Percentiles rank a stretch among this genome's conserved stretches.
Evolutionary conservation across 805 yeast genomes (phyloP).

Genomic region (Yamadazyma scolyti): DNA sequence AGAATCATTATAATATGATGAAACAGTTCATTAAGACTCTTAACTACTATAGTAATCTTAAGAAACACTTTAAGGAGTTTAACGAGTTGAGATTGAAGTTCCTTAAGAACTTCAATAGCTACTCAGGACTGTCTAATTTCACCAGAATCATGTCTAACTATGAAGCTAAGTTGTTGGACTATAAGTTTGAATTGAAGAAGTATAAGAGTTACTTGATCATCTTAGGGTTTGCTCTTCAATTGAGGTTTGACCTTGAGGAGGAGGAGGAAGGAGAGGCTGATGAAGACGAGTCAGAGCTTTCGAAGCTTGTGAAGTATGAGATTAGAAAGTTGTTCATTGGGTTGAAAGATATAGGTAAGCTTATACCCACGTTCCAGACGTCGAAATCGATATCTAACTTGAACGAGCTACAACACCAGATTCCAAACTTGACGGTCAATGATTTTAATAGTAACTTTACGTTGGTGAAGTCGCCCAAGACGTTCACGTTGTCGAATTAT

Average conservation of each 20-base stretch:
- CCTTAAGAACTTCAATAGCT: slow-evolving; percentile 23
- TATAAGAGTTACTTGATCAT: slow-evolving; percentile 43
- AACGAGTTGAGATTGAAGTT: slow-evolving; percentile 25
- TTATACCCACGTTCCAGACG: slow-evolving; percentile 31
- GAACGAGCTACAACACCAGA: slow-evolving; percentile 13
- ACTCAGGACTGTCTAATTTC: slow-evolving; percentile 29
- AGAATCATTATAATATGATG: slow-evolving; percentile 38
- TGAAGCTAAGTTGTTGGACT: slow-evolving; percentile 37
- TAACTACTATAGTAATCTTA: slow-evolving; percentile 38
- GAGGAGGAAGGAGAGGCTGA: slow-evolving; percentile 17
- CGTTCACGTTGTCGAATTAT: slow-evolving; percentile 33
- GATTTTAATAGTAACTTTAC: slow-evolving; percentile 16
- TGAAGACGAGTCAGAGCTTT: slow-evolving; percentile 28
- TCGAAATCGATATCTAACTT: slow-evolving; percentile 21
- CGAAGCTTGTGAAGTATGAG: slow-evolving; percentile 29
- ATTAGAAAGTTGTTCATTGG: slow-evolving; percentile 27
- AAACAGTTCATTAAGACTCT: slow-evolving; percentile 40
- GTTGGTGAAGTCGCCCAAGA: slow-evolving; percentile 40
- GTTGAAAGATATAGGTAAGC: slow-evolving; percentile 27
- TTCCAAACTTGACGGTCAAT: slow-evolving; percentile 10
- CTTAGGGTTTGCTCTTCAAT: slow-evolving; percentile 45
- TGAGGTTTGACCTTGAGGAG: slow-evolving; percentile 40
- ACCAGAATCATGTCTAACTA: slow-evolving; percentile 35
- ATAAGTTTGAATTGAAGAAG: slow-evolving; percentile 42
- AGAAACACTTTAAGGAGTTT: slow-evolving; percentile 30